Percentiles rank a stretch among this genome's conserved stretches.
phyloP scores from a whole-genome alignment of 805 yeast species.

The Ogataea dorogensis region DNA sequence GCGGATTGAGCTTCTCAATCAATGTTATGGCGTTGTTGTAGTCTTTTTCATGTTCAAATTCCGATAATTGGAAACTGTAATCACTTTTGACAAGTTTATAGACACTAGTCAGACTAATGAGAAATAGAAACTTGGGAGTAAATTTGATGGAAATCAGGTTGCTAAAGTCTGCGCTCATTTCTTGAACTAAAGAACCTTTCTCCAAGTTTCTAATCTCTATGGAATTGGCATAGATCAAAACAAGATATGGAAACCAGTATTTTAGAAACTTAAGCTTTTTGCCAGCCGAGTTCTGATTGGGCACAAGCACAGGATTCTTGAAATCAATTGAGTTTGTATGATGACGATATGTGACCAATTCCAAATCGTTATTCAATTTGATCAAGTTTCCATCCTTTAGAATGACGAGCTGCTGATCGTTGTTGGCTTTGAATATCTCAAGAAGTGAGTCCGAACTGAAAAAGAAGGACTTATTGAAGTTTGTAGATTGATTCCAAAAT shows the following conservation, averaged over 20 bases:
- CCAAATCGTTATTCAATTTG: constrained; percentile 24
- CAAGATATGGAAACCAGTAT: constrained; percentile 41
- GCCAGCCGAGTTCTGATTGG: constrained; percentile 15
- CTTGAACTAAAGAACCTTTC: constrained; percentile 37
- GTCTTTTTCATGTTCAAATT: constrained; percentile 29
- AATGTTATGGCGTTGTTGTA: constrained; percentile 46
- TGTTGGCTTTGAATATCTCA: constrained; percentile 24
- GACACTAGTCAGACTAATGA: constrained; percentile 31
- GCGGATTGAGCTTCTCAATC: constrained; percentile 34
- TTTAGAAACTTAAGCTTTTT: constrained; percentile 29
- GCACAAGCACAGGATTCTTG: constrained; percentile 21
- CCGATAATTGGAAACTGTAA: constrained; percentile 35
- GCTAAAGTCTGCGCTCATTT: constrained; percentile 11
- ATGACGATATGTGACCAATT: constrained; percentile 19
- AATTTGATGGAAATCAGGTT: constrained; percentile 22
- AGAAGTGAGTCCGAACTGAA: constrained; percentile 19
- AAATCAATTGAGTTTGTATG: constrained; percentile 21
- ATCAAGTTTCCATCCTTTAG: constrained; percentile 27
- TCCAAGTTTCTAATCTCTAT: constrained; percentile 40
- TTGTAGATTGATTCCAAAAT: constrained; percentile 17
- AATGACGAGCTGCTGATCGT: constrained; percentile 27
- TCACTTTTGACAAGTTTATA: constrained; percentile 28
- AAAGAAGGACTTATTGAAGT: constrained; percentile 21
- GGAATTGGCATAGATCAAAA: constrained; percentile 29
- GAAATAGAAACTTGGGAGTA: constrained; percentile 28